phyloP scores from a whole-genome alignment of 179 eudicot genomes.

The Silene vulgaris region DNA sequence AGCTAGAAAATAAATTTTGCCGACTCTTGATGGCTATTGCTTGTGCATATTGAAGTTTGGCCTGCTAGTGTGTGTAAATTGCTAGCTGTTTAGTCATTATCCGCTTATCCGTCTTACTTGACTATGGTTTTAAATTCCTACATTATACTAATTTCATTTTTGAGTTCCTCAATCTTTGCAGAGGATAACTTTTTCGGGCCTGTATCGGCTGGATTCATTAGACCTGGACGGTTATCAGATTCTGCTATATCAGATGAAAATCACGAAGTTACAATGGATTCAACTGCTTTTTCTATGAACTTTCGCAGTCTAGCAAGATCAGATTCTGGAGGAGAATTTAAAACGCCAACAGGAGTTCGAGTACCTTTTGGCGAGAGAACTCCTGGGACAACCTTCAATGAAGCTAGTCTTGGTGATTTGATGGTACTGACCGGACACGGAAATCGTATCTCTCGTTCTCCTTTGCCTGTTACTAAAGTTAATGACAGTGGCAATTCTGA shows the following conservation, averaged over 20 bases:
- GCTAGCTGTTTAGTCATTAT: neutral
- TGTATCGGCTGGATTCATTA: slow-evolving; percentile 79
- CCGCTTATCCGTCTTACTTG: neutral
- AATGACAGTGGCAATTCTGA: slow-evolving; percentile 48
- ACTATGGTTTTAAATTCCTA: neutral
- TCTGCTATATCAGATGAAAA: slow-evolving; percentile 69
- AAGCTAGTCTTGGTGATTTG: slow-evolving; percentile 39
- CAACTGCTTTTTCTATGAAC: slow-evolving; percentile 91
- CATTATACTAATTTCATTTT: slow-evolving; percentile 12
- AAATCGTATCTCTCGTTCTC: slow-evolving; percentile 30
- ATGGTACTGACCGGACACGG: slow-evolving; percentile 57
- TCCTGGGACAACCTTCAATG: slow-evolving; percentile 35
- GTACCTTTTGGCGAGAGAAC: slow-evolving; percentile 69
- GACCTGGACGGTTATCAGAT: slow-evolving; percentile 60
- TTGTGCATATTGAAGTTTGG: neutral
- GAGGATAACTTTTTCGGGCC: slow-evolving; percentile 87
- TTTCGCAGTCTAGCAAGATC: slow-evolving; percentile 77
- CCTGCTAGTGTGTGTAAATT: neutral
- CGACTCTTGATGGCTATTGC: neutral
- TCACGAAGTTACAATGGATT: slow-evolving; percentile 93
- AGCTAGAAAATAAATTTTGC: neutral
- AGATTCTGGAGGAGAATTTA: slow-evolving; percentile 65
- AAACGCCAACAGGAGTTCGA: slow-evolving; percentile 54
- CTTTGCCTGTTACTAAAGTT: slow-evolving; percentile 31
- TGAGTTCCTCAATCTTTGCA: slow-evolving; percentile 29